Base-by-base conservation (phyloP, 352 stramenopile genomes). In the Elongisporangium senticosum region DNA sequence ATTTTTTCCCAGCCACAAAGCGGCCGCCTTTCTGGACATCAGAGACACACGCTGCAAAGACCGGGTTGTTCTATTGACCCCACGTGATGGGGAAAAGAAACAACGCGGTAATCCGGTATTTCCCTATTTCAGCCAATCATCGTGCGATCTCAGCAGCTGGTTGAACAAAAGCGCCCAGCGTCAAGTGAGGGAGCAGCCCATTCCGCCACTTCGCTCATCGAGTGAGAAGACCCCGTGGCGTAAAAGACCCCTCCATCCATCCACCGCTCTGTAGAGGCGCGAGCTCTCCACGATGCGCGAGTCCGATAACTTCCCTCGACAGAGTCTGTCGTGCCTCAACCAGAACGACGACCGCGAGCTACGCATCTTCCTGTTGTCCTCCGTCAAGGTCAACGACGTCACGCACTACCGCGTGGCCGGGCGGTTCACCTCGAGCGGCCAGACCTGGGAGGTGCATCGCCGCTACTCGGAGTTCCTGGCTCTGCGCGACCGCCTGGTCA, bases 381-480 rank as follows among this genome's bases (percentile, higher is more conserved):
- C 83, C 23, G 55, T 66, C 20, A 75, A 76, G 10, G 58, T 77
- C 23, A 75, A 83, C 50, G 79, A 72, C 37, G 67, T 76, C 33
- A 88, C 83, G 58, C 80, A 74, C 54, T 93, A 91, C 67, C 77
- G 79, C 19, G 65, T 93, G 52, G 83, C 75, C 0, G 83, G 83
- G 0, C 79, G 83, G 13, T 90, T 93, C 63, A 70, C 68, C 11
- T 67, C 74, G 3, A 89, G 63, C 21, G 73, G 74, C 2, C 80
- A 90, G 65, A 87, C 79, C 53, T 93, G 83, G 83, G 79, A 93
- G 54, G 77, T 93, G n/a, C 75, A 86, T 56, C 81, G 83, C 21
- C 79, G 83, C 7, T 95, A 95, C 75, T 95, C 86, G 53, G 83
- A 93, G 65, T 95, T 95, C 63, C 69, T 92, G 21, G 66, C 72